These are phyloP conservation scores for Golubevia sp. DNA, from an alignment of 1,284 basidiomycete genomes.

Conservation along the genomic window DNA sequence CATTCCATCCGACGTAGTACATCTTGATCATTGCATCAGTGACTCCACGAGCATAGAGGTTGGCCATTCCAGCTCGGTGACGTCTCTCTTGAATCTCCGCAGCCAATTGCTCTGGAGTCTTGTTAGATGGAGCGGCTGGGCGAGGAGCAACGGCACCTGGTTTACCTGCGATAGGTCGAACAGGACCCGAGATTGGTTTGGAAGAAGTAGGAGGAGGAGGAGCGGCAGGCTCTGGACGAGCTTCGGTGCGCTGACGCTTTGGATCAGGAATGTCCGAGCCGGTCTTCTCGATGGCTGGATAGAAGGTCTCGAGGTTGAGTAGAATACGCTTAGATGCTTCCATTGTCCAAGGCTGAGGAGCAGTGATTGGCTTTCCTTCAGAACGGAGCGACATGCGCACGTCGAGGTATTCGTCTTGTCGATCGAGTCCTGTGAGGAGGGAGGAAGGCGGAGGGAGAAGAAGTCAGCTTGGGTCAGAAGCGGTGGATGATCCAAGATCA, in stretches of 20 bases:
- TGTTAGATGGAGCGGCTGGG: neutral
- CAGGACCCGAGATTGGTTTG: neutral
- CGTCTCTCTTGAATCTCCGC: conserved; percentile 23
- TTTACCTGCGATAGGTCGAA: neutral
- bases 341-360: conserved; percentile 36
- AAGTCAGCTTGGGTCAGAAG: no score
- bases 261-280: conserved; percentile 13
- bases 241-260: conserved; percentile 8
- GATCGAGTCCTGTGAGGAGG: neutral
- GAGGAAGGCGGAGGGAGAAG: no score
- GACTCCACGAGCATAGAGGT: conserved; percentile 50
- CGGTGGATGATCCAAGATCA: no score
- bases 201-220: neutral
- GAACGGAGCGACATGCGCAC: conserved; percentile 51
- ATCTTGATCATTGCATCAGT: conserved; percentile 52
- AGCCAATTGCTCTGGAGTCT: neutral
- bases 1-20: conserved; percentile 55
- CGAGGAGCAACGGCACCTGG: neutral
- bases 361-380: conserved; percentile 41
- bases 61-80: conserved; percentile 45
- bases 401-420: conserved; percentile 25
- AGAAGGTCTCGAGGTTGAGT: conserved; percentile 49
- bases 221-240: conserved; percentile 1
- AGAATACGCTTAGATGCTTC: conserved; percentile 33
- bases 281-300: conserved; percentile 44